Conservation (phyloP, 2,329 filamentous ascomycete genomes). For the Helminthosporium solani region DNA sequence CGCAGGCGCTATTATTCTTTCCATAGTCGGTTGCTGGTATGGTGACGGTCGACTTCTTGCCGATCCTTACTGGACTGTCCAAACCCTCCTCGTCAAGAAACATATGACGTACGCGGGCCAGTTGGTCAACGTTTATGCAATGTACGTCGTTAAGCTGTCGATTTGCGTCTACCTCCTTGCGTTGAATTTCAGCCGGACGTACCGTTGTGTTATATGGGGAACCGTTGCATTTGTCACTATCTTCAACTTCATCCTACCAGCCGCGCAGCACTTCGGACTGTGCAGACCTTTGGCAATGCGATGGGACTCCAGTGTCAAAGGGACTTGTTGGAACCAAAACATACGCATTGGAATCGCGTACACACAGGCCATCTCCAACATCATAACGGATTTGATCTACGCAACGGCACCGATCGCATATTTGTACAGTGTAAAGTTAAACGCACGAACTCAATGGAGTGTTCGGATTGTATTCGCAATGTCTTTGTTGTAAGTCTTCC, state of each 20-base stretch:
- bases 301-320: conserved; percentile 7
- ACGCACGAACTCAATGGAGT: conserved; percentile 11
- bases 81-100: conserved; percentile 1
- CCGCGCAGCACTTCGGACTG: conserved; percentile 4
- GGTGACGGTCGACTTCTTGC: conserved; percentile 12
- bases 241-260: conserved; percentile 11
- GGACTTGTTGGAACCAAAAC: conserved; percentile 10
- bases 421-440: conserved; percentile 8
- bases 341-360: conserved; percentile 7
- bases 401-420: conserved; percentile 14
- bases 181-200: conserved; percentile 13
- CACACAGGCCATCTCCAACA: conserved; percentile 12
- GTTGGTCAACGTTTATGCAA: conserved; percentile 14
- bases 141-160: conserved; percentile 16
- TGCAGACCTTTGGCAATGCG: conserved; percentile 7
- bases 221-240: conserved; percentile 6
- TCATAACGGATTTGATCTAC: conserved; percentile 13
- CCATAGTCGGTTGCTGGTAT: conserved; percentile 2
- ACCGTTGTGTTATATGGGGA: conserved; percentile 13
- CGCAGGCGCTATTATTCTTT: conserved; percentile 3
- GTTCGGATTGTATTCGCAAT: conserved; percentile 12
- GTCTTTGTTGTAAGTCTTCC: conserved; percentile 11
- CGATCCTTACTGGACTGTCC: conserved; percentile 13
- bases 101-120: conserved; percentile 10
- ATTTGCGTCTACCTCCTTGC: conserved; percentile 17